Evolutionary conservation across 106 monocot genomes (phyloP).

Genomic region (Phalaenopsis aphrodite): DNA sequence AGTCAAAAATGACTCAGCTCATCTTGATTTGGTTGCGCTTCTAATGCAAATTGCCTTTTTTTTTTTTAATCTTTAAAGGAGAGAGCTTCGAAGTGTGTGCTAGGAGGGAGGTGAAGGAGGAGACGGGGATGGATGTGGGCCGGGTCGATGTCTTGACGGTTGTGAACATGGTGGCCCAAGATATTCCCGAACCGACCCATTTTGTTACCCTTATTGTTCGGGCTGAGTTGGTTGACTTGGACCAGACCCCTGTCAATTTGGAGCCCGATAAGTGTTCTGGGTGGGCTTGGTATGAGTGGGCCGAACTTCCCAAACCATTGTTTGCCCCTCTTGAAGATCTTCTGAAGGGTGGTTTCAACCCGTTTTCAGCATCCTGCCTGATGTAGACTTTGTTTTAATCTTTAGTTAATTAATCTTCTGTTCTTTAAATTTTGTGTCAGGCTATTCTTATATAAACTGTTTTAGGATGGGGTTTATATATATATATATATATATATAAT

Average conservation of each 20-base stretch:
- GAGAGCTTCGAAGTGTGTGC: slow-evolving; percentile 47
- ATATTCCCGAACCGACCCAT: slow-evolving; percentile 24
- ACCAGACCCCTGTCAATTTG: slow-evolving; percentile 32
- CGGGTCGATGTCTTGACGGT: slow-evolving; percentile 33
- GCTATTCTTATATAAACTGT: too few relatives aligned
- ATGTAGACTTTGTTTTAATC: not conserved
- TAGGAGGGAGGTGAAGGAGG: slow-evolving; percentile 52
- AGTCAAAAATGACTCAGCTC: too few relatives aligned
- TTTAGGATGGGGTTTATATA: too few relatives aligned
- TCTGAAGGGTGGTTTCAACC: slow-evolving; percentile 25
- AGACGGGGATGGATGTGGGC: slow-evolving; percentile 44
- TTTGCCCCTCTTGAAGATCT: slow-evolving; percentile 31
- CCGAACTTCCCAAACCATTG: slow-evolving; percentile 29
- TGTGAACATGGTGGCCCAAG: slow-evolving; percentile 17
- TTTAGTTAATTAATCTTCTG: too few relatives aligned
- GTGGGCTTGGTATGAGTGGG: slow-evolving; percentile 54
- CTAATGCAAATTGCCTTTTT: not conserved
- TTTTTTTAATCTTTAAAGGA: not conserved
- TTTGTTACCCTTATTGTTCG: slow-evolving; percentile 43
- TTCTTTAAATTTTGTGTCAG: too few relatives aligned
- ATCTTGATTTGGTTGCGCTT: too few relatives aligned
- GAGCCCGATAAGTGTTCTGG: slow-evolving; percentile 56
- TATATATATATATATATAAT: too few relatives aligned
- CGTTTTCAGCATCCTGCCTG: slow-evolving; percentile 9
- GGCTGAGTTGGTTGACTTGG: slow-evolving; percentile 20